phyloP scores from a whole-genome alignment of 495 filamentous ascomycete genomes.

The Daldinia childiae region DNA sequence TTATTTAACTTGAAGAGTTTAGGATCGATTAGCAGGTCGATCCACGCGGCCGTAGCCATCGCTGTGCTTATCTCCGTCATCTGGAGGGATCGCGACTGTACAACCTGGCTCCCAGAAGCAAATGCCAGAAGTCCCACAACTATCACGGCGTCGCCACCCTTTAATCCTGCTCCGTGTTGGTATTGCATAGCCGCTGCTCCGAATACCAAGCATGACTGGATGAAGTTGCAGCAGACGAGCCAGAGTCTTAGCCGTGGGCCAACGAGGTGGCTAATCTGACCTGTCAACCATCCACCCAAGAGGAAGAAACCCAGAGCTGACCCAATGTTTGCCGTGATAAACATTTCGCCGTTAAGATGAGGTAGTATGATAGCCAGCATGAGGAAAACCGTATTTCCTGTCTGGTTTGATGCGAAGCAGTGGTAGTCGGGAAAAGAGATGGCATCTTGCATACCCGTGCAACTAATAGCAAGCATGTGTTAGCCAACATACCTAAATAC shows the following conservation, averaged over 20 bases:
- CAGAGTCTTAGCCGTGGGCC: slow-evolving; percentile 61
- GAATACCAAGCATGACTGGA: slow-evolving; percentile 66
- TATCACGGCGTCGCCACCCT: slow-evolving; percentile 50
- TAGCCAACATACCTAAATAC: slow-evolving; percentile 18
- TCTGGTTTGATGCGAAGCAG: slow-evolving; percentile 73
- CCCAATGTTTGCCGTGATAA: slow-evolving; percentile 62
- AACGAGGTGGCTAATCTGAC: slow-evolving; percentile 64
- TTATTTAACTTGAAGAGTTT: slow-evolving; percentile 56
- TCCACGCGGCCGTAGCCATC: slow-evolving; percentile 72
- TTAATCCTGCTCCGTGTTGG: slow-evolving; percentile 42
- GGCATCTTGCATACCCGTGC: slow-evolving; percentile 65
- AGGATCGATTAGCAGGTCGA: slow-evolving; percentile 67
- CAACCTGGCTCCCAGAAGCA: slow-evolving; percentile 67
- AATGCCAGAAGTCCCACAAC: slow-evolving; percentile 64
- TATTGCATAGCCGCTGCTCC: slow-evolving; percentile 60
- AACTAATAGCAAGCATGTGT: slow-evolving; percentile 24
- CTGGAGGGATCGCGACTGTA: slow-evolving; percentile 61
- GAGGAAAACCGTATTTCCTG: slow-evolving; percentile 69
- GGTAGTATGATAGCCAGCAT: slow-evolving; percentile 64
- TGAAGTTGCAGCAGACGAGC: slow-evolving; percentile 60
- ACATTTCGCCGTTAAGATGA: slow-evolving; percentile 57
- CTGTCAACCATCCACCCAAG: slow-evolving; percentile 60
- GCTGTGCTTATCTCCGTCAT: slow-evolving; percentile 73
- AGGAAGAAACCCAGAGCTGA: slow-evolving; percentile 65
- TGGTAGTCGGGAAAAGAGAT: slow-evolving; percentile 68